Conservation (phyloP, 805 yeast species). For the Ogataea paraovalis region DNA sequence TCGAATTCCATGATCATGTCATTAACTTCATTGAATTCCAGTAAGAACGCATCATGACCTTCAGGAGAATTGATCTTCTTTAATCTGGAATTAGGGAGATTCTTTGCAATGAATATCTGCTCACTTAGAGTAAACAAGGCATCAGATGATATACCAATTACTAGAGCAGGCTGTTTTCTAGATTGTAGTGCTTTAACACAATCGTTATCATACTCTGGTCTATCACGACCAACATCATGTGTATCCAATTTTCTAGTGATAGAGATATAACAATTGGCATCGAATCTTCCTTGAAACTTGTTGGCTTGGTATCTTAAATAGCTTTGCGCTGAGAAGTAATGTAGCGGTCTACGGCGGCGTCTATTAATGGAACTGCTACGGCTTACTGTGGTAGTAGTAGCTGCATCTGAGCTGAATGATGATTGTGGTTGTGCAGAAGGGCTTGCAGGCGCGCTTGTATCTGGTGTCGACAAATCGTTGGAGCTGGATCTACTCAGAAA, state of each 20-base stretch:
- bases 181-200: slow-evolving; percentile 51
- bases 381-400: slow-evolving; percentile 13
- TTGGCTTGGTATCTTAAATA: slow-evolving; percentile 92
- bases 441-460: slow-evolving; percentile 29
- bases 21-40: slow-evolving; percentile 84
- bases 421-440: slow-evolving; percentile 10
- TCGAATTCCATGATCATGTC: slow-evolving; percentile 66
- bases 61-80: slow-evolving; percentile 84
- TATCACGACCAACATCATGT: slow-evolving; percentile 85
- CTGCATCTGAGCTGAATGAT: slow-evolving; percentile 3
- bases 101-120: slow-evolving; percentile 76
- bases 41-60: slow-evolving; percentile 94
- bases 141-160: slow-evolving; percentile 88
- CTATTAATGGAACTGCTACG: slow-evolving; percentile 38
- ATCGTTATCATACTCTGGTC: slow-evolving; percentile 38
- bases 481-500: slow-evolving; percentile 29
- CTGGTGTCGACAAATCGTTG: slow-evolving; percentile 21
- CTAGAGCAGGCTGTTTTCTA: slow-evolving; percentile 69
- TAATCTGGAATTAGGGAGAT: slow-evolving; percentile 65
- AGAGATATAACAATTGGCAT: slow-evolving; percentile 94
- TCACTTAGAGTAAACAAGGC: slow-evolving; percentile 90
- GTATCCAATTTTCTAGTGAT: slow-evolving; percentile 92
- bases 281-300: slow-evolving; percentile 85
- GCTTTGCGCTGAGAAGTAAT: slow-evolving; percentile 90
- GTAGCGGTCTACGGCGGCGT: slow-evolving; percentile 41